Evolutionary conservation across 345 rosid genomes (phyloP).

Genomic region (Cardamine chenopodiifolia): DNA sequence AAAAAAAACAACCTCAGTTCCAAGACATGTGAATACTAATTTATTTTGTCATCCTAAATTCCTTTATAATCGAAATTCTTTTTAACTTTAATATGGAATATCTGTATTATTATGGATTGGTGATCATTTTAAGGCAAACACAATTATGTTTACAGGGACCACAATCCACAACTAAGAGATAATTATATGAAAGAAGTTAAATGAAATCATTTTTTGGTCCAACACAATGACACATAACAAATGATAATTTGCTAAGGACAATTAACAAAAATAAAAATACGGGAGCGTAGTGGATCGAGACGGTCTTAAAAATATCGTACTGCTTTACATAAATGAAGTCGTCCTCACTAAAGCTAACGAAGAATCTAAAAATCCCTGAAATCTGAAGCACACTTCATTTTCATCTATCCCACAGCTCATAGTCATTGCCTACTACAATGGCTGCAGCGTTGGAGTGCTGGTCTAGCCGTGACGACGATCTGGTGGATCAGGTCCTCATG

Average conservation of each 20-base stretch:
- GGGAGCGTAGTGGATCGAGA: slow-evolving; percentile 37
- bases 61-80: background rate
- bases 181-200: slow-evolving; percentile 4
- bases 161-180: slow-evolving; percentile 28
- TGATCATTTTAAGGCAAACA: slow-evolving; percentile 30
- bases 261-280: background rate
- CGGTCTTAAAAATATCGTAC: slow-evolving; percentile 20
- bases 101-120: slow-evolving; percentile 15
- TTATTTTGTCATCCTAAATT: background rate
- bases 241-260: background rate
- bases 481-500: slow-evolving; percentile 95
- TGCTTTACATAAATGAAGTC: slow-evolving; percentile 30
- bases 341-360: slow-evolving; percentile 26
- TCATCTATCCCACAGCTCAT: background rate
- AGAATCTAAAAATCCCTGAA: slow-evolving; percentile 23
- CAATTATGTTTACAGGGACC: slow-evolving; percentile 37
- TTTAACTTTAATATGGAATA: background rate
- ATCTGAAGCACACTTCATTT: slow-evolving; percentile 34
- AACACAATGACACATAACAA: background rate
- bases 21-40: background rate
- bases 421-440: slow-evolving; percentile 45
- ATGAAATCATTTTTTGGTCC: slow-evolving; percentile 15
- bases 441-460: slow-evolving; percentile 98
- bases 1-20: background rate
- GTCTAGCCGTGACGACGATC: slow-evolving; percentile 91